Conservation (phyloP, 2,329 filamentous ascomycete genomes). For the Stachybotrys elegans region DNA sequence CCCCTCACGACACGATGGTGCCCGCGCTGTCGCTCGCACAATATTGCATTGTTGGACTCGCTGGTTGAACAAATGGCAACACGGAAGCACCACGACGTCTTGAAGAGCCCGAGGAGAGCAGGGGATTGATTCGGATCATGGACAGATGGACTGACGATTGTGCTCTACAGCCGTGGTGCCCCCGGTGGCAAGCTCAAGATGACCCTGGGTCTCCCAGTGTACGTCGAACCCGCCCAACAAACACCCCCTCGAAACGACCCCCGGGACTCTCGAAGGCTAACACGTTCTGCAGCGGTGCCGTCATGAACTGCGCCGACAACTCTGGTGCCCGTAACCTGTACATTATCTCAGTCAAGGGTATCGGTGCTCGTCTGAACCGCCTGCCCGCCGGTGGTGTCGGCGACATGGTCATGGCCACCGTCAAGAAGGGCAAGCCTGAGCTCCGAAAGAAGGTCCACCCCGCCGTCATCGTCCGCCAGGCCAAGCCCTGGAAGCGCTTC, state of each 20-base stretch:
- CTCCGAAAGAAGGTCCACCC: slow-evolving; percentile 99
- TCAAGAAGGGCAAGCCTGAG: slow-evolving; percentile 99
- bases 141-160: slow-evolving; percentile 25
- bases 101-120: no score
- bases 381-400: slow-evolving; percentile 96
- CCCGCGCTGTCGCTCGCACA: no score
- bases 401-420: slow-evolving; percentile 99
- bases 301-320: slow-evolving; percentile 99
- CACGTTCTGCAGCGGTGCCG: slow-evolving; percentile 69
- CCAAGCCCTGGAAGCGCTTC: slow-evolving; percentile 98
- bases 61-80: no score
- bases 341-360: slow-evolving; percentile 99
- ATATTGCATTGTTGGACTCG: no score
- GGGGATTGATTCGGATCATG: no score
- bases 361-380: slow-evolving; percentile 95
- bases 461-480: slow-evolving; percentile 96
- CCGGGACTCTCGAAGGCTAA: slow-evolving; percentile 9
- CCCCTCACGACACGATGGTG: no score
- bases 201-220: slow-evolving; percentile 99
- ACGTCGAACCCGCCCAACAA: slow-evolving; percentile 41
- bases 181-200: slow-evolving; percentile 99
- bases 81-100: no score
- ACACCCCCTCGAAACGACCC: slow-evolving; percentile 3
- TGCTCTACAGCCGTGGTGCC: slow-evolving; percentile 69
- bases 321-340: slow-evolving; percentile 97